Base-by-base conservation (phyloP, 1,139 yeast species). In the Blastobotrys buckinghamii region DNA sequence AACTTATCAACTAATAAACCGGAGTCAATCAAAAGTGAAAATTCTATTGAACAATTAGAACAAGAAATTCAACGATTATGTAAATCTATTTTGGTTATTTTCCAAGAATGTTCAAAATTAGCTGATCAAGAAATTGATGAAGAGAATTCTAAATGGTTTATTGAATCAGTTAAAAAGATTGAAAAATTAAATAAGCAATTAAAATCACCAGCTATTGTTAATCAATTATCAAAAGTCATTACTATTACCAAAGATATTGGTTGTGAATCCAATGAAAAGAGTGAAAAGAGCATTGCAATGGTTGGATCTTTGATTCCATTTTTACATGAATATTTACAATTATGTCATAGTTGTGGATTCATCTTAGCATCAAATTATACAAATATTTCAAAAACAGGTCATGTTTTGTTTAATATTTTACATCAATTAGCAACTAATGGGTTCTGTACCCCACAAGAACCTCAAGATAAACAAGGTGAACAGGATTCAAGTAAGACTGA, bases 361-460 rank as follows among this genome's bases (percentile, higher is more conserved):
- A 45, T 58, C 35, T 46, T 55, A 39, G 47, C 53, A 8, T 38
- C 36, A 6, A 45, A 56, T 37, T 56, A 60, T 42, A 37, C 47
- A 27, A 74, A 76, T 35, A 69, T 78, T 13, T 73, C 86, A 7
- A 79, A 79, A 56, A 82, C 90, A 7, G 73, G 88, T 0, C 84
- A 71, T 59, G 71, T 78, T 36, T 68, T 90, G 47, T 62, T 83
- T n/a, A 68, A 75, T 3, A 63, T 81, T 12, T 72, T 92, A 39
- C 70, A 75, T 53, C 75, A 75, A 8, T 68, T 94, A 39, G 81
- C 95, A 0, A 78, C 79, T n/a, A 78, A 84, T 50, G 99, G 99
- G 0, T 90, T 90, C 76, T 94, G 99, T 63, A 79, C 95, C 2
- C 98, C 98, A 26, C 84, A 84, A 60, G 82, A 85, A 19, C 85